Conservation (phyloP, 805 yeast genomes). For the Nakazawaea molendinolei region DNA sequence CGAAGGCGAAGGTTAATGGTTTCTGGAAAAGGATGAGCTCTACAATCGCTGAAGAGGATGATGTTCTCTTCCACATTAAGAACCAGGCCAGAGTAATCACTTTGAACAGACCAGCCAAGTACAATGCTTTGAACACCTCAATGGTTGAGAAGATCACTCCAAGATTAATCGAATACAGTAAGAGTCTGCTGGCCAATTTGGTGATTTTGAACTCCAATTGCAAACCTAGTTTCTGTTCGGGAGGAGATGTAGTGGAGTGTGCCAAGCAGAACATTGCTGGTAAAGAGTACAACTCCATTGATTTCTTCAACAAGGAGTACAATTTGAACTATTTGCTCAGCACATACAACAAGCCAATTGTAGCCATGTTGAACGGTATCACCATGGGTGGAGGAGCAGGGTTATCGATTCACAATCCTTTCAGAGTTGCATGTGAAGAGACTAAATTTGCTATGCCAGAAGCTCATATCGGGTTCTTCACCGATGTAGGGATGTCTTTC, state of each 20-base stretch:
- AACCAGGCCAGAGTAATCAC: constrained; percentile 67
- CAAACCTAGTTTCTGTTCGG: constrained; percentile 85
- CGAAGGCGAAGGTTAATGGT: no score
- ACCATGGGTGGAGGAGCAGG: constrained; percentile 99
- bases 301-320: constrained; percentile 77
- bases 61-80: constrained; percentile 56
- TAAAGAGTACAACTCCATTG: constrained; percentile 41
- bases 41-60: constrained; percentile 34
- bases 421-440: constrained; percentile 87
- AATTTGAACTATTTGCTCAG: constrained; percentile 72
- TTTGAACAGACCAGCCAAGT: constrained; percentile 73
- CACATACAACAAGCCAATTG: constrained; percentile 79
- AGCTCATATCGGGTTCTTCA: constrained; percentile 92
- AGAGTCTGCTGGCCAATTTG: constrained; percentile 56
- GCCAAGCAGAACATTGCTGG: constrained; percentile 52
- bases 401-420: constrained; percentile 81
- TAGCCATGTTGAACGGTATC: constrained; percentile 85
- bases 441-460: constrained; percentile 97
- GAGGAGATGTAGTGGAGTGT: constrained; percentile 88
- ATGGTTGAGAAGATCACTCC: constrained; percentile 74
- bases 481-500: constrained; percentile 93
- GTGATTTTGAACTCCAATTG: constrained; percentile 60
- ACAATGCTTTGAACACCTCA: constrained; percentile 74
- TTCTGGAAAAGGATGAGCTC: no score
- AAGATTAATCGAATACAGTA: constrained; percentile 69